Conservation (phyloP, 345 rosid genomes). For the Microthlaspi erraticum region DNA sequence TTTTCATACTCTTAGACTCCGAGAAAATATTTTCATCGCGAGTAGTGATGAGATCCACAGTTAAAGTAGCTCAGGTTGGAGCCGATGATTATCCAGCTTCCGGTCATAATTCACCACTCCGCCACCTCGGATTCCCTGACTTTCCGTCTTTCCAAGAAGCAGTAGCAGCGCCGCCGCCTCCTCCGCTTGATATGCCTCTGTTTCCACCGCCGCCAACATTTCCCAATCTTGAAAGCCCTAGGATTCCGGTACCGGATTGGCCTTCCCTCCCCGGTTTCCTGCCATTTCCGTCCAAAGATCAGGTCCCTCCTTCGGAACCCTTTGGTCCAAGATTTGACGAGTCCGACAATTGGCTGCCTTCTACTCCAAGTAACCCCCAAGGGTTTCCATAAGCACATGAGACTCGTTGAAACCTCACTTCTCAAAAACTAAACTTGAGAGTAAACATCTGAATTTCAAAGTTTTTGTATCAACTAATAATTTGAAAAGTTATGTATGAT, state of each 20-base stretch:
- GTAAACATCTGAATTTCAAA: conserved; percentile 1
- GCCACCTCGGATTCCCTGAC: conserved; percentile 37
- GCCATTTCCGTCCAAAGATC: conserved; percentile 38
- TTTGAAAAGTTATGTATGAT: conserved; percentile 1
- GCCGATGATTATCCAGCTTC: conserved; percentile 47
- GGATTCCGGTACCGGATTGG: conserved; percentile 30
- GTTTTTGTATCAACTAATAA: conserved; percentile 14
- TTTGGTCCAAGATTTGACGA: conserved; percentile 22
- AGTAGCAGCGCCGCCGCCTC: conserved; percentile 10
- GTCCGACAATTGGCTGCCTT: conserved; percentile 37
- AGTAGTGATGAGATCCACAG: conserved; percentile 18
- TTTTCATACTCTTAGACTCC: conserved; percentile 20
- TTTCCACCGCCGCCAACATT: conserved; percentile 17
- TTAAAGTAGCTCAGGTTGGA: conserved; percentile 27
- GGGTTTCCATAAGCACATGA: conserved; percentile 31
- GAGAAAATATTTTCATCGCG: conserved; percentile 29
- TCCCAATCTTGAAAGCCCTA: conserved; percentile 21
- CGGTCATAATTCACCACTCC: conserved; percentile 40
- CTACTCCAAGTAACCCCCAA: conserved; percentile 39
- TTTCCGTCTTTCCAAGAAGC: conserved; percentile 38
- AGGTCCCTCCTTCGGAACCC: conserved; percentile 22
- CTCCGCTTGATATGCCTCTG: conserved; percentile 21
- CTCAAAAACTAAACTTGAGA: neutral
- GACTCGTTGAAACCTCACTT: neutral
- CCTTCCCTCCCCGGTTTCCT: conserved; percentile 33